Conservation (phyloP, 83 land plant species). For the Picea abies region DNA sequence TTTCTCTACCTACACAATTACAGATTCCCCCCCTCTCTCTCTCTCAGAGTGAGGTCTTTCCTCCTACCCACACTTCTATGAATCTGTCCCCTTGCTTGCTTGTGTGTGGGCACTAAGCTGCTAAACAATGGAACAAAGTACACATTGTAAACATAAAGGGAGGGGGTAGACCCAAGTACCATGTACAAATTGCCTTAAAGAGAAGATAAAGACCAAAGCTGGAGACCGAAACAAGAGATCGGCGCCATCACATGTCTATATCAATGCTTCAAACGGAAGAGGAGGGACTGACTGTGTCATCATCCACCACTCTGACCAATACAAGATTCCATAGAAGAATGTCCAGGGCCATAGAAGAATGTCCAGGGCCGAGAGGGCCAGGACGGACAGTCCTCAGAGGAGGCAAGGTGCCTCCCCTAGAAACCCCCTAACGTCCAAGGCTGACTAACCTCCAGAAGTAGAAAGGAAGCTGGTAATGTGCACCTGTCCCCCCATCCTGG, state of each 20-base stretch:
- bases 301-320: neutral
- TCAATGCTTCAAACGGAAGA: neutral
- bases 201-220: neutral
- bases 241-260: neutral
- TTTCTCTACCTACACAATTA: no score
- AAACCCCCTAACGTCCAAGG: neutral
- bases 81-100: no score
- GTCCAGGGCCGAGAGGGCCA: slow-evolving; percentile 2
- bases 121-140: no score
- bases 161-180: neutral
- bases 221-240: neutral
- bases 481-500: no score
- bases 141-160: neutral
- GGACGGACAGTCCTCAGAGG: neutral
- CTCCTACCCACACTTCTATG: no score
- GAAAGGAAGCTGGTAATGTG: neutral
- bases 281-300: neutral
- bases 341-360: neutral
- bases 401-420: neutral
- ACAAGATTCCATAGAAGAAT: neutral
- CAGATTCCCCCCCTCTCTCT: no score
- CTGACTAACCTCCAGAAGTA: neutral
- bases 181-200: neutral
- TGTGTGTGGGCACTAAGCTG: neutral
- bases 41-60: no score